Percentiles rank a stretch among this genome's conserved stretches.
These are phyloP conservation scores for Pseudogymnoascus sp. DNA, from an alignment of 2,329 filamentous ascomycete genomes.

Conservation along the genomic window DNA sequence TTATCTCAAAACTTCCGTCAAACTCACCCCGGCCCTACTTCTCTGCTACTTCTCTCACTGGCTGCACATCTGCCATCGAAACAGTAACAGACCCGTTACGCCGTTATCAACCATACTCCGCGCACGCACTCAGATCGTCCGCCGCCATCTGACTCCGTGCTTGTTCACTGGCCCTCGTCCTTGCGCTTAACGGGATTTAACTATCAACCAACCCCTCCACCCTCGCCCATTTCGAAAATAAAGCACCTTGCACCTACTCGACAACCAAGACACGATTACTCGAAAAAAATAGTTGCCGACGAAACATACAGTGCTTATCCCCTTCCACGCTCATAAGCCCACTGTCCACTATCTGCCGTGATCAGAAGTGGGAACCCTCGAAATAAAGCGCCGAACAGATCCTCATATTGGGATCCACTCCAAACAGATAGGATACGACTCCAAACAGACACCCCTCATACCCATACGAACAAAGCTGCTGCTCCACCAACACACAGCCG, in stretches of 20 bases:
- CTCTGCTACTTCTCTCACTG: neutral
- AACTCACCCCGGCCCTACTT: neutral
- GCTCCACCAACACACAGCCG: neutral
- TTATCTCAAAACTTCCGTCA: constrained; percentile 4
- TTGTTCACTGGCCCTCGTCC: neutral
- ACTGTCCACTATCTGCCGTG: neutral
- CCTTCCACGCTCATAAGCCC: neutral
- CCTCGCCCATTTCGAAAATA: neutral
- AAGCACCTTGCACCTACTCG: neutral
- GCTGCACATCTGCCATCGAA: neutral
- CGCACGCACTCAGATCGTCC: neutral
- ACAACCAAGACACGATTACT: neutral
- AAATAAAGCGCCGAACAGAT: neutral
- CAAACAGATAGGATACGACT: neutral
- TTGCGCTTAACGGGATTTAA: neutral
- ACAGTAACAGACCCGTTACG: neutral
- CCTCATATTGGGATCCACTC: constrained; percentile 1
- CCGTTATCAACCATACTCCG: neutral
- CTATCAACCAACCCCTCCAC: neutral
- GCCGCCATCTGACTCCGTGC: neutral
- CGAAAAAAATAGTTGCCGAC: neutral
- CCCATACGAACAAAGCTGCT: neutral
- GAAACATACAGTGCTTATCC: neutral
- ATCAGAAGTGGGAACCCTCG: neutral
- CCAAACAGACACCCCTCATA: neutral